Percentiles rank a stretch among this genome's conserved stretches.
phyloP scores from a whole-genome alignment of 257 asterid species.

The Echites panduratus region DNA sequence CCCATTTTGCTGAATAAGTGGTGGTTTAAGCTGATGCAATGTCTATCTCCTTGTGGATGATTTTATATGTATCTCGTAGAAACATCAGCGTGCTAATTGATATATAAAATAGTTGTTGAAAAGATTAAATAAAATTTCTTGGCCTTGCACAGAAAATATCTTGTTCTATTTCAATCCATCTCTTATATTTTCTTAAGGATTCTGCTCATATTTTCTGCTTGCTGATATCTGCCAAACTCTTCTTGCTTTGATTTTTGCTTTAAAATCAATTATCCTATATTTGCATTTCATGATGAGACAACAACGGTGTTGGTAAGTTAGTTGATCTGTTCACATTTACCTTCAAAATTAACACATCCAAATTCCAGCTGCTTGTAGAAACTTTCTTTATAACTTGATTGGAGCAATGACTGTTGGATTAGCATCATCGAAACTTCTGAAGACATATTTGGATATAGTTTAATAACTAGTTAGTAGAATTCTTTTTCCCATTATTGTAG shows the following conservation, averaged over 20 bases:
- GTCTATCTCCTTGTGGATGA: background rate
- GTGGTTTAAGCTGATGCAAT: background rate
- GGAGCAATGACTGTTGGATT: background rate
- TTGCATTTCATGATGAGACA: conserved; percentile 53
- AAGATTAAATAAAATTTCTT: background rate
- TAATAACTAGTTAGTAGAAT: background rate
- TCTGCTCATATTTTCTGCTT: no score
- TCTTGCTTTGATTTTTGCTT: background rate
- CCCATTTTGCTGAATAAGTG: background rate
- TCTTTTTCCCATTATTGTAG: conserved; percentile 27
- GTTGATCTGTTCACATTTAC: conserved; percentile 1
- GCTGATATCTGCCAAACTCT: no score
- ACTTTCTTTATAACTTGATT: background rate
- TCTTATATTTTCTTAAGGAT: background rate
- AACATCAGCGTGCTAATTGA: background rate
- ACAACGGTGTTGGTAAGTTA: conserved; percentile 54
- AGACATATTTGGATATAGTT: background rate
- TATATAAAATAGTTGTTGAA: background rate
- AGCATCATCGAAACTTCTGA: background rate
- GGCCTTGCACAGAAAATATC: conserved; percentile 1
- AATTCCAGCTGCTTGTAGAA: background rate
- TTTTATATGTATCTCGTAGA: background rate
- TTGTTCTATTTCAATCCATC: background rate
- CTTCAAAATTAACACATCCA: background rate
- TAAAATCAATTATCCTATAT: background rate